Conservation (phyloP, 768 basidiomycete species). For the Phlebiopsis gigantea region DNA sequence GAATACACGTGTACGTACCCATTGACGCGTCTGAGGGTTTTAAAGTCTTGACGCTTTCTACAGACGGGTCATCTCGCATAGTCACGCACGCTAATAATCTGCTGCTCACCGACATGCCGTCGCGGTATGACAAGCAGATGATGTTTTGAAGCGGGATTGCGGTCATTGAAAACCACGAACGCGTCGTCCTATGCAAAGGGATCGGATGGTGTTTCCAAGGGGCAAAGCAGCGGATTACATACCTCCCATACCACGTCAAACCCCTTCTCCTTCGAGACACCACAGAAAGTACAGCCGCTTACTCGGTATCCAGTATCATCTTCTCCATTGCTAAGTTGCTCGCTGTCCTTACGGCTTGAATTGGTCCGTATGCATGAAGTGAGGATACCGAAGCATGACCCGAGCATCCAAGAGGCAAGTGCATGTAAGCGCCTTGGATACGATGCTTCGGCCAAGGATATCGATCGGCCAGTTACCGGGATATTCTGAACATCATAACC, state of each 20-base stretch:
- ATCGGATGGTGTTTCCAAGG: neutral
- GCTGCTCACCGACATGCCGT: conserved; percentile 29
- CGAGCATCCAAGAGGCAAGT: conserved; percentile 9
- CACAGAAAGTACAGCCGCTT: conserved; percentile 29
- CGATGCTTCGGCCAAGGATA: too few species aligned
- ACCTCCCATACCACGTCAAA: conserved; percentile 33
- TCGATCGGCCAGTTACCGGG: too few species aligned
- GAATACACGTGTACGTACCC: conserved; percentile 29
- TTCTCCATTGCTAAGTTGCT: neutral
- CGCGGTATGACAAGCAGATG: conserved; percentile 34
- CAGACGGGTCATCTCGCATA: neutral
- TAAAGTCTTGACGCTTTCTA: conserved; percentile 54
- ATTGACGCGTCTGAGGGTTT: conserved; percentile 39
- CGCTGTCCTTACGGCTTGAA: neutral
- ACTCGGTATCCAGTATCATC: neutral
- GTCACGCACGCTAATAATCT: neutral
- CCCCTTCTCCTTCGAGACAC: conserved; percentile 24
- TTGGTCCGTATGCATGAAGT: conserved; percentile 2
- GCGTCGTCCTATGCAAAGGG: conserved; percentile 22
- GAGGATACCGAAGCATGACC: conserved; percentile 5
- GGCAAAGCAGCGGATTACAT: conserved; percentile 4
- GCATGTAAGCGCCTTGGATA: too few species aligned
- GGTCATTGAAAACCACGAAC: conserved; percentile 31
- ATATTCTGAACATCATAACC: too few species aligned
- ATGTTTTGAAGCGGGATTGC: conserved; percentile 28